These are phyloP conservation scores for Gamarada debralockiae DNA, from an alignment of 495 filamentous ascomycete genomes.

Conservation along the genomic window DNA sequence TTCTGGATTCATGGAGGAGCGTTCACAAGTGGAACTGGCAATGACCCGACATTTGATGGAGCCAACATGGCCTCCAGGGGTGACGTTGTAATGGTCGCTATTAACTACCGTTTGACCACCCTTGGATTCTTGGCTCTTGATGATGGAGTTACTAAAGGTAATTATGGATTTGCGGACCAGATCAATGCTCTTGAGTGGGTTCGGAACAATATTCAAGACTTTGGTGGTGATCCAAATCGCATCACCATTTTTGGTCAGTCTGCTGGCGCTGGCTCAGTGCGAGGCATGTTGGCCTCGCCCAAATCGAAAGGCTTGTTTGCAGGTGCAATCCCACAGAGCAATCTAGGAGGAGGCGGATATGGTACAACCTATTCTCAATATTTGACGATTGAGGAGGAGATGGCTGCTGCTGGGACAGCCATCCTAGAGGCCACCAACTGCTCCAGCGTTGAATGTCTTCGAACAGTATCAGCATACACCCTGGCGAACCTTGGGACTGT, in stretches of 20 bases:
- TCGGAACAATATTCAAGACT: constrained; percentile 61
- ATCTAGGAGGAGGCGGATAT: constrained; percentile 43
- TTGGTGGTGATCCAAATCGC: constrained; percentile 64
- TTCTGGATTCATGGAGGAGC: constrained; percentile 62
- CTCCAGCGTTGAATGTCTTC: constrained; percentile 34
- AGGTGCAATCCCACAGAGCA: constrained; percentile 39
- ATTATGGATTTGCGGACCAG: constrained; percentile 37
- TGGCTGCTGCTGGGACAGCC: constrained; percentile 27
- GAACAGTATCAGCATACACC: constrained; percentile 28
- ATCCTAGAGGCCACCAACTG: constrained; percentile 36
- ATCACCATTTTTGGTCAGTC: constrained; percentile 72
- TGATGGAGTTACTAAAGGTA: constrained; percentile 26
- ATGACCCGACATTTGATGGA: constrained; percentile 32
- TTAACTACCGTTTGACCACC: constrained; percentile 31
- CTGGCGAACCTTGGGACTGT: constrained; percentile 31
- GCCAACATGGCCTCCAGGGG: constrained; percentile 44
- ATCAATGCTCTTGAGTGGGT: constrained; percentile 54
- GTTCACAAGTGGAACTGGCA: constrained; percentile 45
- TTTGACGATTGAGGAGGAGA: constrained; percentile 39
- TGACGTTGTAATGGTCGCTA: constrained; percentile 39
- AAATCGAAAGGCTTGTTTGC: constrained; percentile 36
- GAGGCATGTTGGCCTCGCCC: constrained; percentile 19
- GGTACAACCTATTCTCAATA: constrained; percentile 47
- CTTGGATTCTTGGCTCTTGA: constrained; percentile 19
- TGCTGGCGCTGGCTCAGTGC: constrained; percentile 60